Conservation (phyloP, 805 yeast genomes). For the Isabelozyma rhagii region DNA sequence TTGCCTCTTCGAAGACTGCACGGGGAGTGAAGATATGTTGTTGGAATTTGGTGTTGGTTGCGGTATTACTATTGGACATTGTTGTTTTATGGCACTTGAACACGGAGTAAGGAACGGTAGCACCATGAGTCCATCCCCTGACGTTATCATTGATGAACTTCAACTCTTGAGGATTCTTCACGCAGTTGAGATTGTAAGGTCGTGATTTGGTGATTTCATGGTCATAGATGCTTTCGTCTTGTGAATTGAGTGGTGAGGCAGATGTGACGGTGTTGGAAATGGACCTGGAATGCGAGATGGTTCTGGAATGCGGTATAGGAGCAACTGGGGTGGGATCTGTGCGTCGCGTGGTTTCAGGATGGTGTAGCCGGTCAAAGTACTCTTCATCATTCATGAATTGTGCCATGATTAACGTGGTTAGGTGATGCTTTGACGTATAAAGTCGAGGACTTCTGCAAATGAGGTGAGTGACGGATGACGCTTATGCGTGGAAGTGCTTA, state of each 20-base stretch:
- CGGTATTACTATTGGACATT: slow-evolving; percentile 8
- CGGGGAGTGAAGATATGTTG: slow-evolving; percentile 17
- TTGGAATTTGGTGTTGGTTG: slow-evolving; percentile 10
- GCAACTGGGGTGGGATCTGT: background rate
- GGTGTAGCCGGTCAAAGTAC: no score
- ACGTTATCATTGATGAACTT: slow-evolving; percentile 1
- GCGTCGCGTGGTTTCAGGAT: background rate
- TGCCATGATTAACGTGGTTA: no score
- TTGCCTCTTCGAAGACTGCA: slow-evolving; percentile 18
- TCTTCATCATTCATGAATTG: no score
- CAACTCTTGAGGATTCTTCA: background rate
- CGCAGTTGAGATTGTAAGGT: background rate
- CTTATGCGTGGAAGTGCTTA: no score
- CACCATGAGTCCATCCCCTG: slow-evolving; percentile 27
- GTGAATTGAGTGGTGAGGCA: background rate
- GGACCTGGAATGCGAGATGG: background rate
- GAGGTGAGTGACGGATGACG: no score
- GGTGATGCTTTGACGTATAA: no score
- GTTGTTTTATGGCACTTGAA: slow-evolving; percentile 17
- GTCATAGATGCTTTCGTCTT: background rate
- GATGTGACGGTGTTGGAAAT: background rate
- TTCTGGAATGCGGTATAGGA: background rate
- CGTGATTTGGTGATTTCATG: background rate
- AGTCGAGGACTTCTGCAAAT: no score
- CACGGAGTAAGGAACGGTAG: slow-evolving; percentile 21